Evolutionary conservation across 768 basidiomycete genomes (phyloP).

Genomic region (Psilocybe subaeruginosa): DNA sequence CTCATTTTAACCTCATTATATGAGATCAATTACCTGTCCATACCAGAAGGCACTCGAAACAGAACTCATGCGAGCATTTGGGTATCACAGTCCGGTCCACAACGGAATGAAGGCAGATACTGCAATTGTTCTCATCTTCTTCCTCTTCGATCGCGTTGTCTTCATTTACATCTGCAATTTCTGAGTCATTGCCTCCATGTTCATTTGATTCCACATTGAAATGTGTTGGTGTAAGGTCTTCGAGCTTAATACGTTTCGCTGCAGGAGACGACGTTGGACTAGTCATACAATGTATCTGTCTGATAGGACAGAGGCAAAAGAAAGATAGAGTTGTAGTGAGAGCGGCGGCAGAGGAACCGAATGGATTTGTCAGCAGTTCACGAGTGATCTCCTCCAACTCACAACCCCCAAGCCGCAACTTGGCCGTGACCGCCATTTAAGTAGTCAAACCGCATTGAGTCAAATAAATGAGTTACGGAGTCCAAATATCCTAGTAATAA

Average conservation of each 20-base stretch:
- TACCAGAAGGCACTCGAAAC: slow-evolving; percentile 86
- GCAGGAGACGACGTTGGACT: slow-evolving; percentile 27
- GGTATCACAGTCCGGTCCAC: slow-evolving; percentile 83
- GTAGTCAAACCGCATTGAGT: background rate
- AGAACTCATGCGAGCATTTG: slow-evolving; percentile 90
- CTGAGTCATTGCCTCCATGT: background rate
- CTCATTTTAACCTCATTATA: background rate
- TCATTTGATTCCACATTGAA: background rate
- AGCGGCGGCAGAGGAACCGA: too few relatives aligned
- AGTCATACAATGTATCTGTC: slow-evolving; percentile 11
- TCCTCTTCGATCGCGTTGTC: slow-evolving; percentile 2
- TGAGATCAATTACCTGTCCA: slow-evolving; percentile 70
- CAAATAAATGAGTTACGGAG: background rate
- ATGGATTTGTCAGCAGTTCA: background rate
- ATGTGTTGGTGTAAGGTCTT: slow-evolving; percentile 2
- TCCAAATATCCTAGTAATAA: background rate
- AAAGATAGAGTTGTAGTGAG: background rate
- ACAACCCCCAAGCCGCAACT: too few relatives aligned
- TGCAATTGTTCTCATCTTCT: slow-evolving; percentile 50
- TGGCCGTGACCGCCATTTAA: too few relatives aligned
- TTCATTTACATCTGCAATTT: background rate
- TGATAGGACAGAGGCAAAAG: background rate
- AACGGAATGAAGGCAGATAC: slow-evolving; percentile 83
- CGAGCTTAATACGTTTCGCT: slow-evolving; percentile 37
- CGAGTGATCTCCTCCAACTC: background rate